Percentiles rank a stretch among this genome's conserved stretches.
phyloP scores from a whole-genome alignment of 2,329 filamentous ascomycete species.

The Coniochaeta hoffmannii region DNA sequence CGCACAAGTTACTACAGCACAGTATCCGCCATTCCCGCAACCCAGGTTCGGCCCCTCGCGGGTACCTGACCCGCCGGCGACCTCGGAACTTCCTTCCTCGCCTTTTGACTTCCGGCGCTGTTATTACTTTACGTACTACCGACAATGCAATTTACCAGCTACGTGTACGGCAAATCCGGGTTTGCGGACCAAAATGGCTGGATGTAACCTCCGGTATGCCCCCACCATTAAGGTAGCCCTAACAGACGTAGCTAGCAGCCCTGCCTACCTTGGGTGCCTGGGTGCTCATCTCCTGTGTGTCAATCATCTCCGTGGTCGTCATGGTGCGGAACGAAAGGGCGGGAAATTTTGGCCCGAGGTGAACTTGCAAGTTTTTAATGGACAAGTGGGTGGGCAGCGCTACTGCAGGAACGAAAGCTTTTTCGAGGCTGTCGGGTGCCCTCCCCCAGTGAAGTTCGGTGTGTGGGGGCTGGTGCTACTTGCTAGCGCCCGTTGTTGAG shows the following conservation, averaged over 20 bases:
- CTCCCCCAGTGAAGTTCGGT: background rate
- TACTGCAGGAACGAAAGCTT: background rate
- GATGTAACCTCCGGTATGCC: background rate
- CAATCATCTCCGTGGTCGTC: background rate
- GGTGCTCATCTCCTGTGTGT: too few relatives aligned
- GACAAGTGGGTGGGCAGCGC: too few relatives aligned
- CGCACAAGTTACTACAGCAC: background rate
- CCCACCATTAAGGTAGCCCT: background rate
- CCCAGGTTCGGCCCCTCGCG: too few relatives aligned
- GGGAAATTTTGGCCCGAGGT: too few relatives aligned
- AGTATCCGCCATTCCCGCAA: background rate
- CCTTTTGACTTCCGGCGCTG: background rate
- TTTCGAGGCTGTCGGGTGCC: background rate
- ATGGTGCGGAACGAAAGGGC: background rate
- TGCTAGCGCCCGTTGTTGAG: background rate
- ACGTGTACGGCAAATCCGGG: background rate
- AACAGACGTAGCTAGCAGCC: too few relatives aligned
- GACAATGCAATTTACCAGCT: background rate
- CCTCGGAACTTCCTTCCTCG: background rate
- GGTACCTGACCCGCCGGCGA: too few relatives aligned
- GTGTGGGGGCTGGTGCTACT: background rate
- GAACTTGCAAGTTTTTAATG: too few relatives aligned
- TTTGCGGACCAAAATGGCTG: background rate
- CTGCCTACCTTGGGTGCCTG: too few relatives aligned
- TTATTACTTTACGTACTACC: too few relatives aligned